A percentile compares a stretch with the other conserved stretches of the same genome.
These are phyloP conservation scores for Pichia occidentalis DNA, from an alignment of 805 yeast genomes.

Conservation along the genomic window DNA sequence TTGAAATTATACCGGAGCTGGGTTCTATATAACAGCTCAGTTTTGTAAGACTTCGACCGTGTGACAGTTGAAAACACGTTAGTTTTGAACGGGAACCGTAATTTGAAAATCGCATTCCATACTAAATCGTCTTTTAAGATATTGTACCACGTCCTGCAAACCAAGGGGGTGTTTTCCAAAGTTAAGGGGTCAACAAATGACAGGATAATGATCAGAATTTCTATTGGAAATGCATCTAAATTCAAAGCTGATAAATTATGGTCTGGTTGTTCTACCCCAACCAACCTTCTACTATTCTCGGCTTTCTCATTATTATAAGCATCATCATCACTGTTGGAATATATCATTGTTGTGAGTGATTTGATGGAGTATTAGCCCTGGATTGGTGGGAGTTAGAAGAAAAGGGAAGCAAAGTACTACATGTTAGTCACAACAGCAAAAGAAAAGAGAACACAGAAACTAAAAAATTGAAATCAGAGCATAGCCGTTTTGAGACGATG, in stretches of 20 bases:
- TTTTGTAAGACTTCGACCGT: constrained; percentile 39
- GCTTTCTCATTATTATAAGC: no score
- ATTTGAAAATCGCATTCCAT: constrained; percentile 42
- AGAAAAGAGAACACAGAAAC: no score
- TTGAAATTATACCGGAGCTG: constrained; percentile 21
- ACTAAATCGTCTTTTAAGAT: constrained; percentile 39
- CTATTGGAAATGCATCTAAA: constrained; percentile 37
- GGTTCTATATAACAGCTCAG: constrained; percentile 38
- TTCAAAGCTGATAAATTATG: background rate
- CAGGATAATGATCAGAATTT: constrained; percentile 40
- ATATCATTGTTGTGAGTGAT: no score
- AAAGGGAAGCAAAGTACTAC: background rate
- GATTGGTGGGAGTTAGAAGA: no score
- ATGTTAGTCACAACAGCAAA: no score
- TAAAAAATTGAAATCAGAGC: no score
- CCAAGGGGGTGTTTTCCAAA: constrained; percentile 35
- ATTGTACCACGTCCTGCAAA: constrained; percentile 43
- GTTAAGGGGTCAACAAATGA: constrained; percentile 40
- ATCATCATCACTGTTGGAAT: no score
- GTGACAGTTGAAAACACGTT: constrained; percentile 37
- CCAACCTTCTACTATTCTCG: no score
- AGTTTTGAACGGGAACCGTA: constrained; percentile 32
- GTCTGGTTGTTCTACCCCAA: background rate
- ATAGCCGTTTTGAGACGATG: no score
- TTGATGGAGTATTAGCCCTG: no score